Evolutionary conservation across 2,329 filamentous ascomycete species (phyloP), one percentile per base, ranked within the genome.

Genomic region (Monosporascus sp.): DNA sequence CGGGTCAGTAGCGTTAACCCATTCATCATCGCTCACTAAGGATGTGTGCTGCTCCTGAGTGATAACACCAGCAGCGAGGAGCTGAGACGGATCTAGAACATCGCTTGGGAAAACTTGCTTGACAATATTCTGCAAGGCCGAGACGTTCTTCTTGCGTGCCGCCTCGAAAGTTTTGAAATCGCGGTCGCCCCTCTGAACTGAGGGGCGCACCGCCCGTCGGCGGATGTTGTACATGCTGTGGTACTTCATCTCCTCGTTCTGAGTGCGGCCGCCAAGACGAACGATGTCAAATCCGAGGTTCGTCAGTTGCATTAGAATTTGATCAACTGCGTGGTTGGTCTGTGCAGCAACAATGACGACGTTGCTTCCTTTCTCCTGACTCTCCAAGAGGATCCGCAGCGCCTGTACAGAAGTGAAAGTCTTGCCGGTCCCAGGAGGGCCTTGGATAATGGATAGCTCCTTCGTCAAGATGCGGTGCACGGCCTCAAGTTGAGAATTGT

Each of bases 241-340:
- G 50, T 81, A 74, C 55, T 83, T 83, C 59, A 95, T 85, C 0
- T 79, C 77, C 1, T 75, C 70, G 55, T 89, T 86, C 50, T 82
- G 80, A 18, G 87, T 89, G 31, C 88, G 80, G 2, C 86, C 84
- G 43, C 90, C 90, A 9, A 82, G 65, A 2, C 79, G 77, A 9
- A 76, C 72, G 53, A 91, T 85, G 1, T 82, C 77, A 77, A 69
- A 87, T 3, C 67, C 69, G 0, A 61, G 51, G 1, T 73, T 65
- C 1, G 83, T 74, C 17, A 90, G 76, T 51, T 86, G 82, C 1
- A 74, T 72, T 0, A 96, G 74, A 0, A 97, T 75, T 65, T 96
- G 91, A 61, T 97, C 91, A 0, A 96, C 73, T 0, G 91, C 91
- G 68, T 96, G 90, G 54, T 97, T 97, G 0, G 91, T 97, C 62